Conservation (phyloP, 495 filamentous ascomycete genomes). For the Hypoxylon cercidicola region DNA sequence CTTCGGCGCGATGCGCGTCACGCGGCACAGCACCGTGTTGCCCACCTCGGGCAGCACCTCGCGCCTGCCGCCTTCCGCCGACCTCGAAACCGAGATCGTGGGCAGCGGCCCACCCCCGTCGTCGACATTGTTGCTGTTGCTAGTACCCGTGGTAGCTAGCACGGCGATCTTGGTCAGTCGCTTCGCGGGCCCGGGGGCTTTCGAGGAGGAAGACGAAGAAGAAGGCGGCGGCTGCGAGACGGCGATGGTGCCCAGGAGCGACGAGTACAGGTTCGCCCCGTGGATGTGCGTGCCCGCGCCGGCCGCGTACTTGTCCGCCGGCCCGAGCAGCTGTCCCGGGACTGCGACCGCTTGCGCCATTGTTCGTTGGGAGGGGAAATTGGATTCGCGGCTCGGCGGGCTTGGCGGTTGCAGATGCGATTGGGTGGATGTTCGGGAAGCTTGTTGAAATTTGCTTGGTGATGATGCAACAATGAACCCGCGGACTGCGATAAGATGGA, state of each 20-base stretch:
- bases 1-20: conserved; percentile 82
- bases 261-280: conserved; percentile 75
- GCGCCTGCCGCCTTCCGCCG: conserved; percentile 57
- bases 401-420: conserved; percentile 11
- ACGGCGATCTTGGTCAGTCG: conserved; percentile 63
- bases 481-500: conserved; percentile 1
- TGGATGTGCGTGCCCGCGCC: conserved; percentile 87
- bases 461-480: conserved; percentile 17
- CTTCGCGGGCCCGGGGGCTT: conserved; percentile 65
- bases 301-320: conserved; percentile 68
- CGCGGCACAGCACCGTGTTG: conserved; percentile 81
- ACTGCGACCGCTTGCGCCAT: conserved; percentile 54
- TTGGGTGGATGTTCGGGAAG: conserved; percentile 8
- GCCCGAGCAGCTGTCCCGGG: conserved; percentile 83
- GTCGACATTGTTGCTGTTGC: conserved; percentile 11
- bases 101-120: too few species aligned
- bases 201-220: too few species aligned
- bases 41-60: conserved; percentile 84
- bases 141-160: conserved; percentile 25
- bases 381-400: neutral
- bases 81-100: conserved; percentile 53
- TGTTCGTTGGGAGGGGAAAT: conserved; percentile 6
- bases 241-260: conserved; percentile 70
- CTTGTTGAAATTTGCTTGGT: conserved; percentile 4
- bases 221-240: conserved; percentile 53